phyloP scores from a whole-genome alignment of 148 eudicot species.

The Salicornia ramosissima region DNA sequence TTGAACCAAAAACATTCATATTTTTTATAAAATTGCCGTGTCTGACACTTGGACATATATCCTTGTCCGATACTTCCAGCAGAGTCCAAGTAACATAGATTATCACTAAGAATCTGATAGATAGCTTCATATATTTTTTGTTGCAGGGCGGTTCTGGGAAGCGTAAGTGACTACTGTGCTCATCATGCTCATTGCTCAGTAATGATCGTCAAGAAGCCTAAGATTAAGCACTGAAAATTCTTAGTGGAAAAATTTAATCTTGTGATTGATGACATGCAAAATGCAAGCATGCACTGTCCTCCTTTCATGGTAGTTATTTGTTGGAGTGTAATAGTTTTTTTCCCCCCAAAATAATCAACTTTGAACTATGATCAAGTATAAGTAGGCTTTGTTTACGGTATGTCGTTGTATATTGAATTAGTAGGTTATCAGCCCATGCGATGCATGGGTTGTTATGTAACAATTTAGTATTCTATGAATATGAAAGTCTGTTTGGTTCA shows the following conservation, averaged over 20 bases:
- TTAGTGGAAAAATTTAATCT: neutral
- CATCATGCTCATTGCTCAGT: slow-evolving; percentile 84
- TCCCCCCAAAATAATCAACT: neutral
- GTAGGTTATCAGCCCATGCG: neutral
- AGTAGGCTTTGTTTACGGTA: neutral
- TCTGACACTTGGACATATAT: too few relatives aligned
- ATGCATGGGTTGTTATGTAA: neutral
- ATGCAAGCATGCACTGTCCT: neutral
- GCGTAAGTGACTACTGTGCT: slow-evolving; percentile 82
- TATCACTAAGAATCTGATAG: too few relatives aligned
- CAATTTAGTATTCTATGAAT: neutral
- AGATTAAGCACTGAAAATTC: slow-evolving; percentile 34
- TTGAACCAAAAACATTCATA: too few relatives aligned
- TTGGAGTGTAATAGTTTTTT: slow-evolving; percentile 15
- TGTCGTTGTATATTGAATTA: neutral
- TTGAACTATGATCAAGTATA: neutral
- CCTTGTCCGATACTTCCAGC: too few relatives aligned
- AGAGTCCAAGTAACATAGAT: too few relatives aligned
- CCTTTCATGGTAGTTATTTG: neutral
- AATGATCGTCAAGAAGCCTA: slow-evolving; percentile 74
- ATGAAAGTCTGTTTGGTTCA: neutral
- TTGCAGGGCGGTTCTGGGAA: slow-evolving; percentile 70
- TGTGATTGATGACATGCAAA: neutral
- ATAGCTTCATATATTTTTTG: too few relatives aligned
- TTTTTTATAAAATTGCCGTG: too few relatives aligned